Conservation (phyloP, 1,284 basidiomycete genomes). For the Rhodotorula sp. region DNA sequence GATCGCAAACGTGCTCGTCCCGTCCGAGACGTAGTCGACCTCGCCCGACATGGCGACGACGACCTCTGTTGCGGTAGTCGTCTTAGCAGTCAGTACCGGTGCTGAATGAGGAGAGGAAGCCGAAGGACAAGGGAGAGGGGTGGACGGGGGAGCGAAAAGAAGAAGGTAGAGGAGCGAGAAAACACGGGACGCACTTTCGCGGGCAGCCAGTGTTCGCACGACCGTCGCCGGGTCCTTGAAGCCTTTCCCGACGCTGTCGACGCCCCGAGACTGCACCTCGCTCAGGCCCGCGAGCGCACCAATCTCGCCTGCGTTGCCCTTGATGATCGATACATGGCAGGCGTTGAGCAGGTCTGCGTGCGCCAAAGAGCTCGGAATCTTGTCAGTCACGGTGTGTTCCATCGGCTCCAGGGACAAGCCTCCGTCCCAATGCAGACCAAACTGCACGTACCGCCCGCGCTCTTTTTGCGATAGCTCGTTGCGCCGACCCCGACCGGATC, state of each 20-base stretch:
- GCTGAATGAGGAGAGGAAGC: neutral
- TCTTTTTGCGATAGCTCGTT: slow-evolving; percentile 66
- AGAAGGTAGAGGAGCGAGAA: neutral
- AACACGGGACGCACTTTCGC: slow-evolving; percentile 62
- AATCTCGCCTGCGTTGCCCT: slow-evolving; percentile 90
- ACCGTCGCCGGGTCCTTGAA: slow-evolving; percentile 73
- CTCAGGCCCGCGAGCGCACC: slow-evolving; percentile 68
- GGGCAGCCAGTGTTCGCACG: slow-evolving; percentile 68
- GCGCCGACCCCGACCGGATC: slow-evolving; percentile 95
- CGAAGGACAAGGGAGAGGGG: neutral
- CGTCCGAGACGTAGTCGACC: slow-evolving; percentile 84
- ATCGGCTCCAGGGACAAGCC: too few relatives aligned
- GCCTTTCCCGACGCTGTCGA: slow-evolving; percentile 75
- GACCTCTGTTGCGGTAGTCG: slow-evolving; percentile 58
- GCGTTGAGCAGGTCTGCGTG: slow-evolving; percentile 67
- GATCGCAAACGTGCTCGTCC: slow-evolving; percentile 64
- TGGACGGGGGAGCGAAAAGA: neutral
- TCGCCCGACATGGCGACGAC: slow-evolving; percentile 80
- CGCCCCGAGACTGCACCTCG: slow-evolving; percentile 82
- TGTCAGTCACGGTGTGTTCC: neutral
- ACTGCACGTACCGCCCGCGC: slow-evolving; percentile 52
- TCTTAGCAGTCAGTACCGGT: neutral
- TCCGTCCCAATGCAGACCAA: too few relatives aligned
- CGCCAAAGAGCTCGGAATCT: neutral
- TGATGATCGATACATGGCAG: slow-evolving; percentile 89